Evolutionary conservation across 345 rosid species (phyloP).

Genomic region (Ailanthus altissimus): DNA sequence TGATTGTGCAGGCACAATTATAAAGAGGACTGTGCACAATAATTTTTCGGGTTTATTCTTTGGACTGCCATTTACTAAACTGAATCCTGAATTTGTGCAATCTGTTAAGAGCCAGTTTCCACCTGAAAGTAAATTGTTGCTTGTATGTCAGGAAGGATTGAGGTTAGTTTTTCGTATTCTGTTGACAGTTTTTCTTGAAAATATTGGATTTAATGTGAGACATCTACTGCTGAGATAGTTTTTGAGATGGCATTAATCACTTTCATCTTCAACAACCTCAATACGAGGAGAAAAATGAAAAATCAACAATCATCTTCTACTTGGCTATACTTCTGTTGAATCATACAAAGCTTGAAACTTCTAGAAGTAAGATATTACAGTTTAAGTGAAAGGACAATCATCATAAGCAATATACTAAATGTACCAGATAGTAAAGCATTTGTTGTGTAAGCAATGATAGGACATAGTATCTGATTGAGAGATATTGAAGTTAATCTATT

Average conservation of each 20-base stretch:
- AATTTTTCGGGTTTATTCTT: slow-evolving; percentile 88
- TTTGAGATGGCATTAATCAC: neutral
- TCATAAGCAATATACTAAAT: too few relatives aligned
- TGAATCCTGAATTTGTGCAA: slow-evolving; percentile 68
- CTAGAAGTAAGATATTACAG: too few relatives aligned
- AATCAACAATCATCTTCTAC: too few relatives aligned
- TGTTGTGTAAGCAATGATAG: too few relatives aligned
- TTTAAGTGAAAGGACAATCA: too few relatives aligned
- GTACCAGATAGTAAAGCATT: too few relatives aligned
- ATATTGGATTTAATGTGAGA: neutral
- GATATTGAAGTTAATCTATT: too few relatives aligned
- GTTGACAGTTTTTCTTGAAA: neutral
- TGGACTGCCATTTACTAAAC: slow-evolving; percentile 84
- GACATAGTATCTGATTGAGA: too few relatives aligned
- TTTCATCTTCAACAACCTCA: neutral
- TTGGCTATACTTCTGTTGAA: too few relatives aligned
- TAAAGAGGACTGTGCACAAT: slow-evolving; percentile 87
- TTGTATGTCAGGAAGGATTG: slow-evolving; percentile 95
- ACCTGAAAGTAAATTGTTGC: slow-evolving; percentile 65
- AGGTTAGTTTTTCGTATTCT: slow-evolving; percentile 49
- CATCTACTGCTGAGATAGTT: neutral
- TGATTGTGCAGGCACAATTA: slow-evolving; percentile 59
- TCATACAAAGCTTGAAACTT: too few relatives aligned
- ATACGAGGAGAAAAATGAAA: neutral
- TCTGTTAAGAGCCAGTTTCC: slow-evolving; percentile 61